Percentiles rank a stretch among this genome's conserved stretches.
phyloP scores from a whole-genome alignment of 2,329 filamentous ascomycete species.

The Fusarium sororula region DNA sequence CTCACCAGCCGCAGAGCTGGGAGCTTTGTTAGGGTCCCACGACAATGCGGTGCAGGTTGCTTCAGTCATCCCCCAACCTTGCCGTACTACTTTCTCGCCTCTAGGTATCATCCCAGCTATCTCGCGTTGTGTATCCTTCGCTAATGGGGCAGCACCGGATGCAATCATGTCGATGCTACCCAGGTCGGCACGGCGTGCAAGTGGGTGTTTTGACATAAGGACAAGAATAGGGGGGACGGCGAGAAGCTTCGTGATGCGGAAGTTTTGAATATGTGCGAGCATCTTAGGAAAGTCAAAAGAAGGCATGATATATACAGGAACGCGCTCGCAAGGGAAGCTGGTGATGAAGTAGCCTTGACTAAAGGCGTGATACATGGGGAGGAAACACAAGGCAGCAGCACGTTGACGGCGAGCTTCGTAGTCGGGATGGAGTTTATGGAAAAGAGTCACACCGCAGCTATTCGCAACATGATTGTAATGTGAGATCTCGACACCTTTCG shows the following conservation, averaged over 20 bases:
- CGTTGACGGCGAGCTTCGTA: slow-evolving; percentile 53
- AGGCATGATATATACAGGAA: slow-evolving; percentile 81
- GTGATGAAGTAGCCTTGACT: slow-evolving; percentile 77
- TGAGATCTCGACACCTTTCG: slow-evolving; percentile 86
- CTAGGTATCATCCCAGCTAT: slow-evolving; percentile 61
- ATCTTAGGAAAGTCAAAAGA: slow-evolving; percentile 79
- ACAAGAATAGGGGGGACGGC: slow-evolving; percentile 82
- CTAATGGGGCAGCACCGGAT: slow-evolving; percentile 76
- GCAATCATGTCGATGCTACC: slow-evolving; percentile 68
- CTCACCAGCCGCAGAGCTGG: slow-evolving; percentile 41
- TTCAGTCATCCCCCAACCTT: slow-evolving; percentile 93
- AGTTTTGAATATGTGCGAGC: slow-evolving; percentile 73
- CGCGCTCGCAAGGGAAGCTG: slow-evolving; percentile 61
- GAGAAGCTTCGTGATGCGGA: slow-evolving; percentile 71
- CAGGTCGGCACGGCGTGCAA: slow-evolving; percentile 72
- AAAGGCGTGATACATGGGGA: slow-evolving; percentile 81
- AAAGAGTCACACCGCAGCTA: slow-evolving; percentile 64
- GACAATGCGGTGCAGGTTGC: slow-evolving; percentile 74
- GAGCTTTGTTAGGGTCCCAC: slow-evolving; percentile 70
- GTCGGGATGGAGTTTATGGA: slow-evolving; percentile 57
- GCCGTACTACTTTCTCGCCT: slow-evolving; percentile 54
- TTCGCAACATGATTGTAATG: slow-evolving; percentile 82
- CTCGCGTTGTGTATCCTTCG: slow-evolving; percentile 56
- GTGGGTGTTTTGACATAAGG: slow-evolving; percentile 75
- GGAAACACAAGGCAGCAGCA: slow-evolving; percentile 67